These are phyloP conservation scores for Euphorbia schlechtendalii DNA, from an alignment of 441 rosid species.

Conservation along the genomic window DNA sequence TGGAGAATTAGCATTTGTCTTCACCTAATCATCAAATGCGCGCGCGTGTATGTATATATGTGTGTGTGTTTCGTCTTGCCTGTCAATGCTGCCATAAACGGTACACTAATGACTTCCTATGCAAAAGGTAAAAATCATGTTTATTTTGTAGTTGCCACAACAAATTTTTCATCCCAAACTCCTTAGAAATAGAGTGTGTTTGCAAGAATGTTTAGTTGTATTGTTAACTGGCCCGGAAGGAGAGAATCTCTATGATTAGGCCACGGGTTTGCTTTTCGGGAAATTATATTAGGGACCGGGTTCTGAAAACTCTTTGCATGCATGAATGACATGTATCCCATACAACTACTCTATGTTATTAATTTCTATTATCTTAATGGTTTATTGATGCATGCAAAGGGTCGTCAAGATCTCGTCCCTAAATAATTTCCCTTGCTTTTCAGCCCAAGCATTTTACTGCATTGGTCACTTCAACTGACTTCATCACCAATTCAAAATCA, in stretches of 20 bases:
- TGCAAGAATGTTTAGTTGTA: constrained; percentile 49
- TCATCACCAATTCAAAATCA: constrained; percentile 17
- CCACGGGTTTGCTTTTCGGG: constrained; percentile 61
- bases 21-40: constrained; percentile 52
- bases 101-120: constrained; percentile 43
- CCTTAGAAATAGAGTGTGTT: constrained; percentile 86
- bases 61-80: constrained; percentile 66
- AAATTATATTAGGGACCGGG: no score
- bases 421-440: no score
- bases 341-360: no score
- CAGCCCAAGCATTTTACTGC: constrained; percentile 71
- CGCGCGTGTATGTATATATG: constrained; percentile 14
- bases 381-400: no score
- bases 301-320: no score
- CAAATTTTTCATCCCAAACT: constrained; percentile 67
- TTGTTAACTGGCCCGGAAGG: constrained; percentile 52
- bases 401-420: no score
- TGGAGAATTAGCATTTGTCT: constrained; percentile 55
- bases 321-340: no score
- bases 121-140: constrained; percentile 52
- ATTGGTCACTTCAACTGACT: constrained; percentile 62
- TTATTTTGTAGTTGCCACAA: constrained; percentile 48
- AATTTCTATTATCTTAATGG: no score
- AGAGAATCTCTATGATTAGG: constrained; percentile 61
- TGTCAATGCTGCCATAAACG: constrained; percentile 83